Base-by-base conservation (phyloP, 768 basidiomycete species). In the Lentinula edodes region DNA sequence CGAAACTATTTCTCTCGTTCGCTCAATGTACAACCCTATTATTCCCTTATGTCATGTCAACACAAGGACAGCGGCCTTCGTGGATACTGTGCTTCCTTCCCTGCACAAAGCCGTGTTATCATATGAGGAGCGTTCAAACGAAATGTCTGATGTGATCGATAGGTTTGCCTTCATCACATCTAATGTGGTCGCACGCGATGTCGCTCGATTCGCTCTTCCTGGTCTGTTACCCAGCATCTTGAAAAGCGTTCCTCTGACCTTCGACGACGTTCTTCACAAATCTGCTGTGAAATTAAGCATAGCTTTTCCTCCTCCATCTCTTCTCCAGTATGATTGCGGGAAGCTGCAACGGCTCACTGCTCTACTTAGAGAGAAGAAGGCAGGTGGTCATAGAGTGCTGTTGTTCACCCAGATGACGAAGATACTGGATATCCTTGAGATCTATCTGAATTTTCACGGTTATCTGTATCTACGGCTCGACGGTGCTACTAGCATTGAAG, bases 361-460 rank as follows among this genome's bases (percentile, higher is more conserved):
- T 28, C 77, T 98, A 32, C 78, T 98, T 9, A 85, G 92, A 50
- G 84, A 91, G 72, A 90, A 86, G 73, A 93, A 95, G 69, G 84
- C 86, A 0, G 93, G 86, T 6, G 93, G 94, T 0, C 95, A 97
- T 70, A 89, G 95, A 6, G 82, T 91, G 28, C 80, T 98, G 52
- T 95, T 98, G 64, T 98, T 98, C 74, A 98, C 95, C 0, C 95
- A 98, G 68, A 98, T 98, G 95, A 96, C 95, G 35, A 82, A 83
- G 62, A 88, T 98, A 36, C 80, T 98, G 62, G 95, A 98, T 70
- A 93, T 98, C 62, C 82, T 98, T 57, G 95, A 98, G 71, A 87
- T 88, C 16, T 98, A 94, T 73, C 81, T 98, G 61, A 95, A 90
- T 67, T 87, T 93, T 61, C 93, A 95, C 69, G 95, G 95, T 0